Conservation (phyloP, 2,329 filamentous ascomycete species). For the Xylariales sp. region DNA sequence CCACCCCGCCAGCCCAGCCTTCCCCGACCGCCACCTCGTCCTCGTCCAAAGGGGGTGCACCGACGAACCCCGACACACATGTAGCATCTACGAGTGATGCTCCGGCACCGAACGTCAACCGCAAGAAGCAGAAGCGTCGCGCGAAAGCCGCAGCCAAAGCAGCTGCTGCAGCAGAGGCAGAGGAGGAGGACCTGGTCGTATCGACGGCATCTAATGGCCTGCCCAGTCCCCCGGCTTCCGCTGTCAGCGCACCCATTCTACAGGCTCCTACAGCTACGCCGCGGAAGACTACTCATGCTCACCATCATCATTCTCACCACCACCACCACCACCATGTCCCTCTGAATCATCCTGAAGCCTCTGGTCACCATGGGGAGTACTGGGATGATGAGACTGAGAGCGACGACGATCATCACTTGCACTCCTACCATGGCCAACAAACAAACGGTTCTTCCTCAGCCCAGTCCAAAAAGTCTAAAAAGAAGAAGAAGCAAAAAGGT, state of each 20-base stretch:
- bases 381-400: constrained; percentile 53
- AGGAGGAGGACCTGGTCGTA: constrained; percentile 6
- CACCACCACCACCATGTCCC: constrained; percentile 31
- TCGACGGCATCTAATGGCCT: constrained; percentile 35
- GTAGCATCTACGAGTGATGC: constrained; percentile 24
- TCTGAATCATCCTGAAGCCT: not conserved
- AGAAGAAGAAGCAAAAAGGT: constrained; percentile 61
- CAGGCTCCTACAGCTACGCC: not conserved
- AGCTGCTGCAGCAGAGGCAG: constrained; percentile 40
- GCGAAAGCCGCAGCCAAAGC: constrained; percentile 76
- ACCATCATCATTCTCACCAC: constrained; percentile 29
- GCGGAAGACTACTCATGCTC: constrained; percentile 13
- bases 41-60: constrained; percentile 29
- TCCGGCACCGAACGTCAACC: constrained; percentile 60
- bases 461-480: constrained; percentile 59
- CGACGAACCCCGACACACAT: constrained; percentile 24
- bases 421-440: constrained; percentile 33
- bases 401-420: constrained; percentile 44
- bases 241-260: constrained; percentile 20
- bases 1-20: constrained; percentile 48
- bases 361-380: constrained; percentile 32
- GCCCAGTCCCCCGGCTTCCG: constrained; percentile 29
- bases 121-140: constrained; percentile 92
- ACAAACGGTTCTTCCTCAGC: constrained; percentile 30
- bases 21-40: constrained; percentile 42